Conservation (phyloP, 345 rosid species). For the Diplotaxis tenuifolia region DNA sequence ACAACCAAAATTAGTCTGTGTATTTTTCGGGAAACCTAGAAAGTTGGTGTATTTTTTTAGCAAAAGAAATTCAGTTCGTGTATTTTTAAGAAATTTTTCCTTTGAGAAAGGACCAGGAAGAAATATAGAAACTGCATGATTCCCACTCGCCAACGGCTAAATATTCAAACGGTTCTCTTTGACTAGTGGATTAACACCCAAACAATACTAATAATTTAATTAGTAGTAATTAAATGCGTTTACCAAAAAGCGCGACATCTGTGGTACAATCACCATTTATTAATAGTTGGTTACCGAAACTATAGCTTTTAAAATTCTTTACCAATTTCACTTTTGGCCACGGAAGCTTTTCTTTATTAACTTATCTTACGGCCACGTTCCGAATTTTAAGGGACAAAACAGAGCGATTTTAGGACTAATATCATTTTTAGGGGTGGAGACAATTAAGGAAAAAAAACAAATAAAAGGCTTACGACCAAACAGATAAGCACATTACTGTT, state of each 20-base stretch:
- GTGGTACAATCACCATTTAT: not conserved
- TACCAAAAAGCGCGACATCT: conserved; percentile 1
- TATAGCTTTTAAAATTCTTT: not conserved
- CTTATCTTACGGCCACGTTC: conserved; percentile 32
- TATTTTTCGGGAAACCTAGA: too few species aligned
- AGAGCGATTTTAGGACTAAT: conserved; percentile 34
- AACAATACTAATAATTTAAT: conserved; percentile 13
- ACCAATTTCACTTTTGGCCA: conserved; percentile 14
- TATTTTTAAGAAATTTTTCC: too few species aligned
- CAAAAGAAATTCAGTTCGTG: too few species aligned
- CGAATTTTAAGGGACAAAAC: conserved; percentile 34
- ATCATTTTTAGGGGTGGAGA: conserved; percentile 16
- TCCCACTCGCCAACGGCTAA: conserved; percentile 36
- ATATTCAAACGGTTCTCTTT: conserved; percentile 23
- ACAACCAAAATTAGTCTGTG: too few species aligned
- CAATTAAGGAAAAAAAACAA: not conserved
- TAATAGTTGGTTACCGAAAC: not conserved
- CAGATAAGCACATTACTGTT: conserved; percentile 32
- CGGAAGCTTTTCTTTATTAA: conserved; percentile 3
- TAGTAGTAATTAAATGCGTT: not conserved
- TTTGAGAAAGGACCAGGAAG: not conserved
- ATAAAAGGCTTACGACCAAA: not conserved
- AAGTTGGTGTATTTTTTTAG: too few species aligned
- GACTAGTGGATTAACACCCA: conserved; percentile 17
- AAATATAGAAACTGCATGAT: conserved; percentile 22